Percentiles rank a stretch among this genome's conserved stretches.
Evolutionary conservation across 2,329 filamentous ascomycete genomes (phyloP).

Genomic region (Cladosporium colombiae): DNA sequence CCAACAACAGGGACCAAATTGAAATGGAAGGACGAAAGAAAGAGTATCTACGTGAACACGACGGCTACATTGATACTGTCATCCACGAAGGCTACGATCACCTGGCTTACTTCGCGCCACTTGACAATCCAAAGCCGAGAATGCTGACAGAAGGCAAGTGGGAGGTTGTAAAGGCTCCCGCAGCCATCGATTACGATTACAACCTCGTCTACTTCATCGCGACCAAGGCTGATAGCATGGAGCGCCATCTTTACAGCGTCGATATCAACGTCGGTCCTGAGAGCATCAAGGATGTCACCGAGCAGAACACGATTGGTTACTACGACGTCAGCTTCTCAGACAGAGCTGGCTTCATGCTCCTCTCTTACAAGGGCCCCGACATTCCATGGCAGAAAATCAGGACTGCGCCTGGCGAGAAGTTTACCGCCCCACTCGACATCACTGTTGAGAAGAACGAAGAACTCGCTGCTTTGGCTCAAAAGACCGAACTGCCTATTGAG

Average conservation of each 20-base stretch:
- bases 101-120: conserved; percentile 85
- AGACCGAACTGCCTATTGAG: conserved; percentile 79
- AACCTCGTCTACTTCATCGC: conserved; percentile 90
- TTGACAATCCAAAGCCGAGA: conserved; percentile 78
- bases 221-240: conserved; percentile 82
- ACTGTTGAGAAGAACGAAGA: conserved; percentile 75
- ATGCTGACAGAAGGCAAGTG: conserved; percentile 86
- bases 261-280: conserved; percentile 69
- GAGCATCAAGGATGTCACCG: conserved; percentile 70
- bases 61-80: conserved; percentile 91
- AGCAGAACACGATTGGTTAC: conserved; percentile 72
- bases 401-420: conserved; percentile 70
- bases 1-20: conserved; percentile 65
- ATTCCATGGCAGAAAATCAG: conserved; percentile 91
- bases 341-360: conserved; percentile 77
- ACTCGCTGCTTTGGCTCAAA: conserved; percentile 68
- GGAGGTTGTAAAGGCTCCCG: conserved; percentile 87
- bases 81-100: conserved; percentile 87
- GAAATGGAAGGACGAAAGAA: conserved; percentile 66
- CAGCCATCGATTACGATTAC: conserved; percentile 77
- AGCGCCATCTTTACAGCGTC: conserved; percentile 90
- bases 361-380: conserved; percentile 79
- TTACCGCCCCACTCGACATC: conserved; percentile 62
- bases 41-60: conserved; percentile 52
- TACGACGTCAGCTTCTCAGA: conserved; percentile 83